Percentiles rank a stretch among this genome's conserved stretches.
Conservation (phyloP, 208 protist genomes). For the Balamuthia mandrillaris region DNA sequence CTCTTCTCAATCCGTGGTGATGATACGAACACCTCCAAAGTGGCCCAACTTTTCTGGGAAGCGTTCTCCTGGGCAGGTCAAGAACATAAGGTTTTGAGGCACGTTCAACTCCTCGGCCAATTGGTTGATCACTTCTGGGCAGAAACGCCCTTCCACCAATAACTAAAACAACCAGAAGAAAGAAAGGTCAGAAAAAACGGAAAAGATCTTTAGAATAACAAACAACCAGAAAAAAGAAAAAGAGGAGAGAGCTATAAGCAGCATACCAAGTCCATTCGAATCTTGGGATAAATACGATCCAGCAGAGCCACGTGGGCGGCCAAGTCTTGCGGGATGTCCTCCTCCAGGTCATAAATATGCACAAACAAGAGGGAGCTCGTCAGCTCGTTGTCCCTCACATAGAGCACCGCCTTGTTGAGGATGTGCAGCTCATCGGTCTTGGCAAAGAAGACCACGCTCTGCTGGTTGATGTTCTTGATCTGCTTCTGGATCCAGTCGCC, state of each 20-base stretch:
- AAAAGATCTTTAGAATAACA: not conserved
- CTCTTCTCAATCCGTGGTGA: too few species aligned
- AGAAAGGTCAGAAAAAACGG: not conserved
- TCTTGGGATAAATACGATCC: conserved; percentile 70
- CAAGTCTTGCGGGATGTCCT: conserved; percentile 48
- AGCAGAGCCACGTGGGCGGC: conserved; percentile 59
- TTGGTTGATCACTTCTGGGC: conserved; percentile 47
- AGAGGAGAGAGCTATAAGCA: not conserved
- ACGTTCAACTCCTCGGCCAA: conserved; percentile 64
- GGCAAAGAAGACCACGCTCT: conserved; percentile 75
- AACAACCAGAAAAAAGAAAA: not conserved
- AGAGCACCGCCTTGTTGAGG: conserved; percentile 77
- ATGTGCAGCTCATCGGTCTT: conserved; percentile 64
- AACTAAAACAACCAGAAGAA: not conserved
- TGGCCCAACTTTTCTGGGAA: conserved; percentile 65
- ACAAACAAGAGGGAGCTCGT: conserved; percentile 55
- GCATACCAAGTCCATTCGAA: conserved; percentile 63
- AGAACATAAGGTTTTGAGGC: conserved; percentile 81
- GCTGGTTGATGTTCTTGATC: conserved; percentile 61
- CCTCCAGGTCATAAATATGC: conserved; percentile 57
- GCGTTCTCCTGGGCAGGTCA: conserved; percentile 67
- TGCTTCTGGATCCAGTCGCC: conserved; percentile 23
- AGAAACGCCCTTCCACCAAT: conserved; percentile 53
- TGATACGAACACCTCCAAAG: conserved; percentile 73
- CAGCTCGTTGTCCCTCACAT: conserved; percentile 79